These are phyloP conservation scores for Dictyostelium capitatum DNA, from an alignment of 78 protist genomes.

Conservation along the genomic window DNA sequence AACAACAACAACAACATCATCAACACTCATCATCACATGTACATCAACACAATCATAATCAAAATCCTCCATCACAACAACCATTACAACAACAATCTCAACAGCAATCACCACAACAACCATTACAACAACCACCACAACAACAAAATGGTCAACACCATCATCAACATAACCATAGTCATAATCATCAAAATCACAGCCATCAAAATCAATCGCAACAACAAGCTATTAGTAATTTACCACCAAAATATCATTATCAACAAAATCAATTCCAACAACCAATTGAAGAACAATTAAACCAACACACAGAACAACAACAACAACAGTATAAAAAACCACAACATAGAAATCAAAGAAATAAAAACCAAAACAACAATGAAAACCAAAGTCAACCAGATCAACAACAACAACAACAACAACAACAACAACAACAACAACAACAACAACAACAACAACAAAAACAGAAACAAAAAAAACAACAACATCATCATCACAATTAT, in stretches of 20 bases:
- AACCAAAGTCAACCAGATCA: neutral
- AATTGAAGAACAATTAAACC: neutral
- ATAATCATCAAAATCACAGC: neutral
- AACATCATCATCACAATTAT: too few species aligned
- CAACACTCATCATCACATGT: neutral
- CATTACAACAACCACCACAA: neutral
- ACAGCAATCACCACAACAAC: neutral
- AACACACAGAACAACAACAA: neutral
- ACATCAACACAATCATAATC: neutral
- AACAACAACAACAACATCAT: conserved; percentile 1
- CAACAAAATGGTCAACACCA: neutral
- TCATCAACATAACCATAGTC: neutral
- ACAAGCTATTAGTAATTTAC: neutral
- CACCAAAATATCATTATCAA: neutral
- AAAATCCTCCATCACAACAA: neutral
- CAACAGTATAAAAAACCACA: conserved; percentile 16
- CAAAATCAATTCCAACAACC: neutral
- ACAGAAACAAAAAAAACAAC: neutral
- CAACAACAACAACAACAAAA: neutral
- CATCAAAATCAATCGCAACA: neutral
- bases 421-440: neutral
- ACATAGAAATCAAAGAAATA: neutral
- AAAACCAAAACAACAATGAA: neutral
- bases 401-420: conserved; percentile 7
- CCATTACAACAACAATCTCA: neutral